These are phyloP conservation scores for Puccinia horiana DNA, from an alignment of 1,284 basidiomycete genomes.

Conservation along the genomic window DNA sequence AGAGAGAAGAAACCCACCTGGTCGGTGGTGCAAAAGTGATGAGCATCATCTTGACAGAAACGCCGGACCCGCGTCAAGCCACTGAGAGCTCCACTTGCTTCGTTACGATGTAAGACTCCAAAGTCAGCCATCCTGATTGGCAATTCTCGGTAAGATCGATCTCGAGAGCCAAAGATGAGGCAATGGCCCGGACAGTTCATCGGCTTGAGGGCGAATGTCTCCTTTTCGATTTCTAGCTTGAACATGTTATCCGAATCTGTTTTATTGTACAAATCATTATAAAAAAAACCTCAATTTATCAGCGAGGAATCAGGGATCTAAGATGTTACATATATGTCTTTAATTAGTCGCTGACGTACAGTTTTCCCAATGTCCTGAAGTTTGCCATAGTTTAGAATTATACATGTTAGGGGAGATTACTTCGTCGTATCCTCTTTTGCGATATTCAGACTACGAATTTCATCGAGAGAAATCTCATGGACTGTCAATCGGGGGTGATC, in stretches of 20 bases:
- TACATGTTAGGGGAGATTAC: slow-evolving; percentile 99
- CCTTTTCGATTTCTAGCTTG: slow-evolving; percentile 87
- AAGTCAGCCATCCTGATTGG: slow-evolving; percentile 98
- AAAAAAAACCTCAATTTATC: too few species aligned
- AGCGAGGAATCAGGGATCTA: too few species aligned
- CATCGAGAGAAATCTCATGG: not conserved
- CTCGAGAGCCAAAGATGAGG: slow-evolving; percentile 90
- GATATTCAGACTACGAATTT: slow-evolving; percentile 68
- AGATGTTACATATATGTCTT: not conserved
- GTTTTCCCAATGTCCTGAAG: slow-evolving; percentile 97
- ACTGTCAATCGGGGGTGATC: slow-evolving; percentile 38
- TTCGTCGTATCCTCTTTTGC: slow-evolving; percentile 83
- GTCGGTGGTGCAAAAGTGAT: slow-evolving; percentile 90
- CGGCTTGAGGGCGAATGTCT: slow-evolving; percentile 89
- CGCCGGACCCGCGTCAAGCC: slow-evolving; percentile 90
- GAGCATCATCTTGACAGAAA: slow-evolving; percentile 96
- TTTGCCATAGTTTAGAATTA: slow-evolving; percentile 95
- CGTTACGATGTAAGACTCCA: slow-evolving; percentile 95
- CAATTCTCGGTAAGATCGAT: slow-evolving; percentile 91
- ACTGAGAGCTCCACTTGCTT: slow-evolving; percentile 89
- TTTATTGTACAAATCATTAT: not conserved
- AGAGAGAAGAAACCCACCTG: slow-evolving; percentile 64
- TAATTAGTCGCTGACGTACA: not conserved
- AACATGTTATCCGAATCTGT: slow-evolving; percentile 96
- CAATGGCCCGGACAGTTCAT: slow-evolving; percentile 99